phyloP scores from a whole-genome alignment of 371 early-diverging fungal genomes.

The Conidiobolus coronatus region DNA sequence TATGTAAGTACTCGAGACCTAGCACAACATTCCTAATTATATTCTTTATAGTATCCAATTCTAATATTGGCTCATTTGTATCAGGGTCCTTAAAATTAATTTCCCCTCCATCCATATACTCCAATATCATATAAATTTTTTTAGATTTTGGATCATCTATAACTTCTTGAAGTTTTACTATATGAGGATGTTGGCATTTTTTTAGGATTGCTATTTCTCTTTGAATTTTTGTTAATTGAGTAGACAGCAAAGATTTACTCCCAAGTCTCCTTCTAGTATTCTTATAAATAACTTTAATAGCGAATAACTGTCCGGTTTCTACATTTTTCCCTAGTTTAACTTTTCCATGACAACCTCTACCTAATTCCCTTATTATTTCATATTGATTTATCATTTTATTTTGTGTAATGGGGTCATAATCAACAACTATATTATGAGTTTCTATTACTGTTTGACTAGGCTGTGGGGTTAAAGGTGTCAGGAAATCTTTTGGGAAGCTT shows the following conservation, averaged over 20 bases:
- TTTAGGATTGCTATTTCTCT: slow-evolving; percentile 88
- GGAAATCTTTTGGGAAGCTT: too few relatives aligned
- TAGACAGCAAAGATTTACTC: slow-evolving; percentile 16
- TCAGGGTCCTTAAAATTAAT: slow-evolving; percentile 61
- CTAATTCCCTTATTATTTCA: slow-evolving; percentile 73
- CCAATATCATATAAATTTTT: slow-evolving; percentile 80
- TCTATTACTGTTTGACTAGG: slow-evolving; percentile 23
- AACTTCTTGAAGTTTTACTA: slow-evolving; percentile 73
- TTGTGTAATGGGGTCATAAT: slow-evolving; percentile 61
- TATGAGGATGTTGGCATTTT: slow-evolving; percentile 81
- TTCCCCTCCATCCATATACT: slow-evolving; percentile 80
- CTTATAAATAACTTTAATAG: slow-evolving; percentile 70
- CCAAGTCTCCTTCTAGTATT: slow-evolving; percentile 39
- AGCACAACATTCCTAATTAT: slow-evolving; percentile 76
- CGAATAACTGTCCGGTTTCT: slow-evolving; percentile 49
- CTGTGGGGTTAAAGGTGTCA: too few relatives aligned
- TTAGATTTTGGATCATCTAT: slow-evolving; percentile 78
- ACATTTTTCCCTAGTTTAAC: slow-evolving; percentile 71
- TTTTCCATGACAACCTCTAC: slow-evolving; percentile 88
- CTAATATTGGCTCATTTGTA: slow-evolving; percentile 31
- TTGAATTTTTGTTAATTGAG: slow-evolving; percentile 69
- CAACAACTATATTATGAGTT: slow-evolving; percentile 47
- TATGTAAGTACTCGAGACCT: slow-evolving; percentile 56
- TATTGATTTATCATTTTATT: slow-evolving; percentile 86
- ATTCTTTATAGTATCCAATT: slow-evolving; percentile 33